phyloP scores from a whole-genome alignment of 257 asterid species.

The Fraxinus excelsior region DNA sequence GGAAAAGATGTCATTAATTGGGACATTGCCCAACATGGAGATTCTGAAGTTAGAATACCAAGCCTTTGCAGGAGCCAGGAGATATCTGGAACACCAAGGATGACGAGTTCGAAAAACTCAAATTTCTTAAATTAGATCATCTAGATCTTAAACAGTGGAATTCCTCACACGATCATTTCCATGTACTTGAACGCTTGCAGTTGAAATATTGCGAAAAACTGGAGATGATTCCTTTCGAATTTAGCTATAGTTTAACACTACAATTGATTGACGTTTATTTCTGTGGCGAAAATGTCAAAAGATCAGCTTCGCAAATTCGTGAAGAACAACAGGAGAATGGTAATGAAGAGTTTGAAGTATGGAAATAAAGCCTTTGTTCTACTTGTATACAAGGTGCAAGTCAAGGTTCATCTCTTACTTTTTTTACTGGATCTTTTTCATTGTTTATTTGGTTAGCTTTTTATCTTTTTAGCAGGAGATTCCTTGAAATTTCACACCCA shows the following conservation, averaged over 20 bases:
- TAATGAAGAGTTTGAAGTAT: no score
- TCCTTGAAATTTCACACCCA: no score
- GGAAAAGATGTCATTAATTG: not conserved
- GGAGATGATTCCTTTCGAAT: not conserved
- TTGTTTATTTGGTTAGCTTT: no score
- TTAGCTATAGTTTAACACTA: not conserved
- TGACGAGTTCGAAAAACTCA: not conserved
- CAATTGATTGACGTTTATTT: not conserved
- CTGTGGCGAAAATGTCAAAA: not conserved
- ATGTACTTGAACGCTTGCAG: not conserved
- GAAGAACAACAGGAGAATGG: no score
- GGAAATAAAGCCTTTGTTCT: no score
- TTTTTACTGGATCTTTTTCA: no score
- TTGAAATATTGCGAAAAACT: not conserved
- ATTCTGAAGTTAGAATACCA: no score
- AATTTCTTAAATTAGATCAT: no score
- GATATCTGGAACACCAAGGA: not conserved
- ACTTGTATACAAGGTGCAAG: no score
- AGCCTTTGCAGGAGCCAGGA: not conserved
- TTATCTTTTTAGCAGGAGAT: no score
- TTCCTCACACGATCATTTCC: not conserved
- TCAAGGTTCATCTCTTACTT: no score
- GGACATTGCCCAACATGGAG: not conserved
- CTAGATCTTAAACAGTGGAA: not conserved
- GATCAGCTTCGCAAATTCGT: no score